These are phyloP conservation scores for Cutaneotrichosporon spelunceum DNA, from an alignment of 1,284 basidiomycete species.

Conservation along the genomic window DNA sequence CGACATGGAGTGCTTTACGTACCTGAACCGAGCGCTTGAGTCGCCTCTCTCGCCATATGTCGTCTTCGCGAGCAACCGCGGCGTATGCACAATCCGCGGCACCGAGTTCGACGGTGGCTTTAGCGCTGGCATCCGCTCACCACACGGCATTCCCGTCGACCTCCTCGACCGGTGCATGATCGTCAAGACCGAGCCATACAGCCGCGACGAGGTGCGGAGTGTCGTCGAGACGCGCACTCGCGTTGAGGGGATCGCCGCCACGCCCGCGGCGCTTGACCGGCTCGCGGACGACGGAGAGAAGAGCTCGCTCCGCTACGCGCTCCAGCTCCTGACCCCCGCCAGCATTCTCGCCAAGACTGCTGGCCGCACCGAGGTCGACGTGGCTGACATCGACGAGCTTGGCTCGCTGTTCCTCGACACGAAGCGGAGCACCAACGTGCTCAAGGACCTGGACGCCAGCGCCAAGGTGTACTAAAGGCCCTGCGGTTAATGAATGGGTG, in stretches of 20 bases:
- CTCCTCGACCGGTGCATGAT: conserved; percentile 95
- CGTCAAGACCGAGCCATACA: conserved; percentile 85
- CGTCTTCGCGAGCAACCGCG: conserved; percentile 93
- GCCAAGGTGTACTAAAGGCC: conserved; percentile 32
- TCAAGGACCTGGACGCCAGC: conserved; percentile 36
- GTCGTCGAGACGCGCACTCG: conserved; percentile 82
- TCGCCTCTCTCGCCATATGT: conserved; percentile 96
- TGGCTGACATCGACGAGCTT: conserved; percentile 87
- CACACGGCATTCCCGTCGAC: conserved; percentile 93
- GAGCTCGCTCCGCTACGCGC: conserved; percentile 83
- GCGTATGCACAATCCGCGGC: conserved; percentile 84
- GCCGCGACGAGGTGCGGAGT: conserved; percentile 76
- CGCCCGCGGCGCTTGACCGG: conserved; percentile 71
- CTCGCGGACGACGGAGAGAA: conserved; percentile 79
- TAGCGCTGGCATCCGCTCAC: conserved; percentile 74
- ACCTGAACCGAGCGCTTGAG: conserved; percentile 92
- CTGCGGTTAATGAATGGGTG: not conserved
- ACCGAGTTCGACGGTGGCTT: conserved; percentile 59
- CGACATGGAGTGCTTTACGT: conserved; percentile 99
- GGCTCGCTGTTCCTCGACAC: conserved; percentile 92
- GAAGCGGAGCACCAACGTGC: conserved; percentile 55
- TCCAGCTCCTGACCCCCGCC: conserved; percentile 88
- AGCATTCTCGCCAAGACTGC: conserved; percentile 77
- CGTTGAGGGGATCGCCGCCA: conserved; percentile 78
- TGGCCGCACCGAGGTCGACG: conserved; percentile 74